Evolutionary conservation across 768 basidiomycete species (phyloP).

Genomic region (Trametes sanguinea): DNA sequence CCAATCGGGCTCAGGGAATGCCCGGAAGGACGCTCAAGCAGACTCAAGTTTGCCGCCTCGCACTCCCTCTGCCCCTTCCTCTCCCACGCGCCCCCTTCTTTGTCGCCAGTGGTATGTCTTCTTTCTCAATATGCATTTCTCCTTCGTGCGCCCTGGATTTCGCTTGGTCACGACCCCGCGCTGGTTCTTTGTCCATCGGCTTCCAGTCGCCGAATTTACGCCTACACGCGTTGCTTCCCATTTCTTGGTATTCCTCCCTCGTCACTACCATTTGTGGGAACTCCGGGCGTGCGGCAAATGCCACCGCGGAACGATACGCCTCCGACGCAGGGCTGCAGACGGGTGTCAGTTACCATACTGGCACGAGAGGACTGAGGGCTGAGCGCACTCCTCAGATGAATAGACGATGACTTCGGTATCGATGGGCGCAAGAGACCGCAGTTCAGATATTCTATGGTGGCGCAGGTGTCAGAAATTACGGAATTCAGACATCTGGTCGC

Average conservation of each 20-base stretch:
- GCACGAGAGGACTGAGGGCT: slow-evolving; percentile 20
- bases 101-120: slow-evolving; percentile 15
- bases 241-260: slow-evolving; percentile 82
- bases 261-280: slow-evolving; percentile 63
- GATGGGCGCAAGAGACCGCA: slow-evolving; percentile 79
- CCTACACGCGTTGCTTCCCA: slow-evolving; percentile 73
- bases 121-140: slow-evolving; percentile 17
- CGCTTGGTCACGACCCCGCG: slow-evolving; percentile 11
- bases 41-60: slow-evolving; percentile 20
- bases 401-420: slow-evolving; percentile 77
- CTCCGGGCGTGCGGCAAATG: slow-evolving; percentile 54
- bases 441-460: slow-evolving; percentile 60
- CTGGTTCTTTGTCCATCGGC: slow-evolving; percentile 24
- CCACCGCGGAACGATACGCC: slow-evolving; percentile 60
- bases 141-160: slow-evolving; percentile 19
- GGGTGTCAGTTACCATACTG: slow-evolving; percentile 22
- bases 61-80: slow-evolving; percentile 20
- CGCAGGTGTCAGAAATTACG: slow-evolving; percentile 12
- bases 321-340: slow-evolving; percentile 60
- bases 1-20: slow-evolving; percentile 1
- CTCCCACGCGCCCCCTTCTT: slow-evolving; percentile 24
- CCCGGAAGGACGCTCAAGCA: slow-evolving; percentile 6
- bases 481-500: slow-evolving; percentile 3
- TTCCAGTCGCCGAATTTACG: slow-evolving; percentile 74
- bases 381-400: slow-evolving; percentile 68